Evolutionary conservation across 345 rosid species (phyloP).

Genomic region (Citrus glauca): DNA sequence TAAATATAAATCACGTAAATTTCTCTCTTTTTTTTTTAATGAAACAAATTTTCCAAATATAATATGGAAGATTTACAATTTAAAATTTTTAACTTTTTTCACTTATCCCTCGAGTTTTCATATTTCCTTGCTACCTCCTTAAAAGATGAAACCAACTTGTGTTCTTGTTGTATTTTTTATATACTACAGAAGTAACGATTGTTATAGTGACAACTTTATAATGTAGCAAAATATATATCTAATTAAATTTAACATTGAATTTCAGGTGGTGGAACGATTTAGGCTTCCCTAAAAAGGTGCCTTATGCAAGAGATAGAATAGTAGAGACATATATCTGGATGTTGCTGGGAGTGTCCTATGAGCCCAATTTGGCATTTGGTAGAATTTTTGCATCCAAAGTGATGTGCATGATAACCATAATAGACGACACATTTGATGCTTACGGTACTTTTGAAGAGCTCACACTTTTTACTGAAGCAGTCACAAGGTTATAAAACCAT

Average conservation of each 20-base stretch:
- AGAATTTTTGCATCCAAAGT: neutral
- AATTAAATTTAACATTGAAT: neutral
- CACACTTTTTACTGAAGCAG: neutral
- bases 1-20: no score
- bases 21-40: no score
- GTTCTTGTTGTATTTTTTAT: no score
- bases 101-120: no score
- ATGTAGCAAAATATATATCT: no score
- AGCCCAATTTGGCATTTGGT: neutral
- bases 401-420: rapidly evolving
- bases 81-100: no score
- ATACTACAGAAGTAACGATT: no score
- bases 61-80: no score
- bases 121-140: no score
- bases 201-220: no score
- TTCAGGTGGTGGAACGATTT: neutral
- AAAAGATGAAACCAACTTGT: no score
- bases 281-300: neutral
- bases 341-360: neutral
- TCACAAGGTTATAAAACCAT: neutral
- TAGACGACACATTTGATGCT: neutral
- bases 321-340: neutral
- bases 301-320: neutral
- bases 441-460: neutral
- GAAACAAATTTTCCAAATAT: no score